Conservation (phyloP, 495 filamentous ascomycete species). For the Hypoxylon rickii region DNA sequence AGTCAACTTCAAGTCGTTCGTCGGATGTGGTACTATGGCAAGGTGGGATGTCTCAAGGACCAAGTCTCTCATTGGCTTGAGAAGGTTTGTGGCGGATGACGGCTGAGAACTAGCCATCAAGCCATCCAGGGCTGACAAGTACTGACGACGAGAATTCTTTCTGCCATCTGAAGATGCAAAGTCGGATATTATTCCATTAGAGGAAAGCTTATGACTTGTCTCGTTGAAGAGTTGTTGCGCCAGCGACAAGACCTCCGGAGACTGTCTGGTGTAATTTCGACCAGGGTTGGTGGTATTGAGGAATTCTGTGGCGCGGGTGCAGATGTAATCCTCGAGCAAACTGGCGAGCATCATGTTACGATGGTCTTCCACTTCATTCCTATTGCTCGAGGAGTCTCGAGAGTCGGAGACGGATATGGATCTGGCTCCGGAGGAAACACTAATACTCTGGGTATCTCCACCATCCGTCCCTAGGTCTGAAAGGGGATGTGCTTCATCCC, state of each 20-base stretch:
- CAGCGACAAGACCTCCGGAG: slow-evolving; percentile 30
- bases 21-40: slow-evolving; percentile 24
- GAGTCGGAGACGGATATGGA: slow-evolving; percentile 21
- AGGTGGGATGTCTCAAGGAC: slow-evolving; percentile 27
- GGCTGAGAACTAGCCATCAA: slow-evolving; percentile 24
- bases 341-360: slow-evolving; percentile 41
- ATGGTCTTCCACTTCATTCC: slow-evolving; percentile 31
- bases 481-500: not conserved
- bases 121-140: slow-evolving; percentile 33
- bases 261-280: slow-evolving; percentile 34
- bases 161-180: slow-evolving; percentile 22
- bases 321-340: slow-evolving; percentile 38
- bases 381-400: slow-evolving; percentile 2
- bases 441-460: slow-evolving; percentile 22
- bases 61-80: slow-evolving; percentile 30
- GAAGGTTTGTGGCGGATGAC: slow-evolving; percentile 6
- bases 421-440: slow-evolving; percentile 13
- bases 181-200: slow-evolving; percentile 31
- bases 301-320: slow-evolving; percentile 35
- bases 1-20: slow-evolving; percentile 26
- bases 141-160: slow-evolving; percentile 22
- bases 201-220: slow-evolving; percentile 26
- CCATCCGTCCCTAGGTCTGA: slow-evolving; percentile 6
- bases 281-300: slow-evolving; percentile 33
- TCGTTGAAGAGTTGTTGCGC: slow-evolving; percentile 30